Evolutionary conservation across 805 yeast genomes (phyloP).

Genomic region (Candida jianshihensis): DNA sequence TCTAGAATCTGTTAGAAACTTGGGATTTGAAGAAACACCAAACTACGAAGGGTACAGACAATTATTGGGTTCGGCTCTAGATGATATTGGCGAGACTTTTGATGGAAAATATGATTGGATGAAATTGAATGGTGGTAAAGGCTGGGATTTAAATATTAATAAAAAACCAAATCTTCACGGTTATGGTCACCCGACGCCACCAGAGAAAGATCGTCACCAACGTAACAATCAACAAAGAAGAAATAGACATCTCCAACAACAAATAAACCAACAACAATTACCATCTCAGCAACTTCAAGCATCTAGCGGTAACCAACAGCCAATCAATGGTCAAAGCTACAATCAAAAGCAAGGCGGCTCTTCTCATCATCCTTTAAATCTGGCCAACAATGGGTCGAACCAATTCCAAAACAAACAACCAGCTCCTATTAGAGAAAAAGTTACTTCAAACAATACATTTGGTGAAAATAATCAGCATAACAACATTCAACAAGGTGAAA

Average conservation of each 20-base stretch:
- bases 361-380: constrained; percentile 8
- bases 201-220: constrained; percentile 5
- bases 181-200: constrained; percentile 89
- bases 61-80: constrained; percentile 71
- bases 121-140: constrained; percentile 90
- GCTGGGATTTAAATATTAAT: constrained; percentile 88
- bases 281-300: constrained; percentile 17
- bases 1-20: constrained; percentile 77
- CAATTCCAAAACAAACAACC: constrained; percentile 24
- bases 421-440: constrained; percentile 24
- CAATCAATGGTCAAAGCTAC: constrained; percentile 13
- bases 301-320: constrained; percentile 21
- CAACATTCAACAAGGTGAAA: constrained; percentile 7
- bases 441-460: constrained; percentile 15
- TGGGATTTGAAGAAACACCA: constrained; percentile 90
- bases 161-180: constrained; percentile 94
- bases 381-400: constrained; percentile 17
- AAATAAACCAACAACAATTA: constrained; percentile 10
- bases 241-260: constrained; percentile 2
- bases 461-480: constrained; percentile 11
- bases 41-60: constrained; percentile 83
- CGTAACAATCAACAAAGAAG: constrained; percentile 3
- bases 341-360: constrained; percentile 5
- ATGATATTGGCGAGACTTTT: constrained; percentile 58
- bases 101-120: constrained; percentile 98